Evolutionary conservation across 2,329 filamentous ascomycete genomes (phyloP), one percentile per base, ranked within the genome.

Genomic region (Neofusicoccum kwambonambiense): DNA sequence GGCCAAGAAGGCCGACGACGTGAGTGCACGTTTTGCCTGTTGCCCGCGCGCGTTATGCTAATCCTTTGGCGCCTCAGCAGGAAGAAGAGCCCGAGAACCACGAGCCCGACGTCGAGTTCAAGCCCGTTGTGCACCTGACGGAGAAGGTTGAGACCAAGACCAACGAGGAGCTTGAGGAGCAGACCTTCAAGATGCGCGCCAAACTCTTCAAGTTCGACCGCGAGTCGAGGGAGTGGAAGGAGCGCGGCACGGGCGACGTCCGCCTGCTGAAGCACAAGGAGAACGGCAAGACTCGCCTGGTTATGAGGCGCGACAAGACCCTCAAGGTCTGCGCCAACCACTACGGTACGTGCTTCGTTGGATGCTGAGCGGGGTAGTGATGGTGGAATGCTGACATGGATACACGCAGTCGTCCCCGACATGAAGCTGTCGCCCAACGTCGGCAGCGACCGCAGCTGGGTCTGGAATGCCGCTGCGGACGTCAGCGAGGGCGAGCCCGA

Each of bases 311-410:
- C 78, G 95, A 99, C 86, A 98, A 98, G 92, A 99, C 95, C 67
- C 89, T 98, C 83, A 99, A 99, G 87, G 95, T 99, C 82, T 99
- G 95, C 89, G 95, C 95, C 78, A 99, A 99, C 86, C 95, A 99
- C 87, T 99, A 99, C 83, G 90, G 93, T 97, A 89, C 75, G 90
- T 83, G 35, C 27, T 15, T 50, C 39, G 44, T 11, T 42, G 27
- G 41, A 9, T 57, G 56, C 41, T 39, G 50, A 9, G 42, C 64
- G 39, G 42, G 27, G 45, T 64, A 64, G 47, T 52, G 22, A 49
- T 58, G 52, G 45, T 12, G 31, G 31, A n/a, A 47, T 72, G 60
- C 68, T 77, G 62, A 74, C 66, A 51, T 49, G 67, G 51, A 60
- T 64, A 42, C 63, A 42, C 58, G 66, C 70, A 96, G 93, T 99